These are phyloP conservation scores for Viridothelium virens DNA, from an alignment of 495 filamentous ascomycete species.

Conservation along the genomic window DNA sequence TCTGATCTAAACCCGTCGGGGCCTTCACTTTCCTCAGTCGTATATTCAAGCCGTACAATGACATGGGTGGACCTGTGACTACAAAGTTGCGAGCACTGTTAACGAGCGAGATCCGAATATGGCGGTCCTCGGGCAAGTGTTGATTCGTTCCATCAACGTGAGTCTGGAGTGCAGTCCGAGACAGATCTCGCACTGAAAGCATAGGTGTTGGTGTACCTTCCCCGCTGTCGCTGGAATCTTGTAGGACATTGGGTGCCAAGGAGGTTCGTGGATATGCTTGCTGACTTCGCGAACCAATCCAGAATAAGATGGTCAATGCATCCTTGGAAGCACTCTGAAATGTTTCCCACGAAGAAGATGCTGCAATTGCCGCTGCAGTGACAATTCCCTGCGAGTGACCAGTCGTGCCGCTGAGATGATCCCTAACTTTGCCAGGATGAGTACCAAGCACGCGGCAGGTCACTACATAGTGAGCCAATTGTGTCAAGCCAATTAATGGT, in stretches of 20 bases:
- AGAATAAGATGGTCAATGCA: slow-evolving; percentile 91
- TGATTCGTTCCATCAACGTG: slow-evolving; percentile 95
- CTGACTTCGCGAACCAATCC: slow-evolving; percentile 97
- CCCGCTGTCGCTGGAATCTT: slow-evolving; percentile 87
- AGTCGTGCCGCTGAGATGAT: slow-evolving; percentile 75
- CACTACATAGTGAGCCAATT: slow-evolving; percentile 87
- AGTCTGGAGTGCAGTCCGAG: slow-evolving; percentile 74
- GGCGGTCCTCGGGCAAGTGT: slow-evolving; percentile 82
- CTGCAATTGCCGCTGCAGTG: slow-evolving; percentile 84
- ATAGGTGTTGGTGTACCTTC: slow-evolving; percentile 94
- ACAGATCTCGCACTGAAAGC: slow-evolving; percentile 91
- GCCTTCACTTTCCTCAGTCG: slow-evolving; percentile 94
- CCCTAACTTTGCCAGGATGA: slow-evolving; percentile 75
- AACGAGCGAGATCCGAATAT: slow-evolving; percentile 89
- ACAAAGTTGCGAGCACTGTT: slow-evolving; percentile 97
- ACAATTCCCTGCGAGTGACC: slow-evolving; percentile 97
- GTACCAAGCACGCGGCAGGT: slow-evolving; percentile 83
- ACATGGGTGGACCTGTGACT: slow-evolving; percentile 90
- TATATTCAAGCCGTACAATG: slow-evolving; percentile 89
- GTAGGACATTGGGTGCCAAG: slow-evolving; percentile 80
- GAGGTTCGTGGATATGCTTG: slow-evolving; percentile 95
- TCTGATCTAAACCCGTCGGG: slow-evolving; percentile 92
- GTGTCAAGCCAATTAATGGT: slow-evolving; percentile 90
- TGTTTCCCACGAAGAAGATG: slow-evolving; percentile 80
- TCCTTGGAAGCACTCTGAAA: slow-evolving; percentile 69